Evolutionary conservation across 202 grass and related monocot genomes (phyloP).

Genomic region (Elaeis oleifera): DNA sequence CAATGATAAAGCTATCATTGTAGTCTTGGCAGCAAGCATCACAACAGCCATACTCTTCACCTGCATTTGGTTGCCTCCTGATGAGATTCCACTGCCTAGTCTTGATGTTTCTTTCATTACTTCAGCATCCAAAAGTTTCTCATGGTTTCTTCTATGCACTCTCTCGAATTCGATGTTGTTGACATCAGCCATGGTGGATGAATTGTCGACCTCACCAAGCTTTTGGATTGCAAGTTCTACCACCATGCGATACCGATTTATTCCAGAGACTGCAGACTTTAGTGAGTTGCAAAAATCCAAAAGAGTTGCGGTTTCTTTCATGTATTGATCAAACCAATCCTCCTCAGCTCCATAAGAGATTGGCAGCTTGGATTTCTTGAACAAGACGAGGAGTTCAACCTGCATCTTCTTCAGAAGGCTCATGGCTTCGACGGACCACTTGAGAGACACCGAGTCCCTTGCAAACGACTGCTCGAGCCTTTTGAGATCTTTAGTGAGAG

Average conservation of each 20-base stretch:
- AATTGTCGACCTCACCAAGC: conserved; percentile 8
- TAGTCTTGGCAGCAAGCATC: conserved; percentile 74
- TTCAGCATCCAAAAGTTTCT: conserved; percentile 16
- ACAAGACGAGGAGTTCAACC: conserved; percentile 49
- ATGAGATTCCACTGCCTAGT: conserved; percentile 22
- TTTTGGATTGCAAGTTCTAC: conserved; percentile 46
- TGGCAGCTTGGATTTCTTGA: conserved; percentile 53
- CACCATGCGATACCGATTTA: conserved; percentile 66
- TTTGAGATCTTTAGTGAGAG: conserved; percentile 50
- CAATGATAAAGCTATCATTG: conserved; percentile 46
- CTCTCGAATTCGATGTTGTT: conserved; percentile 16
- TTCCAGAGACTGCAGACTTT: conserved; percentile 50
- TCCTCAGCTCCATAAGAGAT: conserved; percentile 13
- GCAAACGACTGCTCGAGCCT: conserved; percentile 46
- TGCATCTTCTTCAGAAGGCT: conserved; percentile 79
- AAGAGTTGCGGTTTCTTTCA: conserved; percentile 83
- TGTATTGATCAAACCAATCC: conserved; percentile 89
- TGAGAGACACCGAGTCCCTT: conserved; percentile 46
- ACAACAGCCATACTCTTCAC: conserved; percentile 38
- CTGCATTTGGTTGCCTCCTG: conserved; percentile 8
- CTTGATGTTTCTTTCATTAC: conserved; percentile 37
- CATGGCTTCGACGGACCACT: conserved; percentile 74
- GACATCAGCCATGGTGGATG: conserved; percentile 10
- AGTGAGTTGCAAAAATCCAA: conserved; percentile 82
- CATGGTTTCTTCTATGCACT: conserved; percentile 5